Base-by-base conservation (phyloP, 495 filamentous ascomycete species). In the Stereocaulon alpinum region DNA sequence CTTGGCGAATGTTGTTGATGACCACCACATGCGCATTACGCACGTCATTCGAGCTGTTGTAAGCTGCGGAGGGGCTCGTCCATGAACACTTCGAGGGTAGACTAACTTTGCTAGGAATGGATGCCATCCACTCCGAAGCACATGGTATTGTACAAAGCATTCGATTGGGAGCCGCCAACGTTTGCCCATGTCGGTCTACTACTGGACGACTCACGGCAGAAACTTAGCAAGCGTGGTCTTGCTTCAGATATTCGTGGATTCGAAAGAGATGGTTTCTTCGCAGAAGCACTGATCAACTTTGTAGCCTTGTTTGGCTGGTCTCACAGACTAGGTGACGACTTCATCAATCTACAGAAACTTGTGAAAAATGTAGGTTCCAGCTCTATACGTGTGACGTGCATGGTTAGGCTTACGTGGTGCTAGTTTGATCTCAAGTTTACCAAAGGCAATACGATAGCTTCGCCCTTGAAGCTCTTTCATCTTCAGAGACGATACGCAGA, bases 1-100 rank as follows among this genome's bases (percentile, higher is more conserved):
- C 69, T 83, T 98, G 55, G 93, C 93, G 4, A 97, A 96, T 71
- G 91, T 98, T 27, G 85, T 98, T 22, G 93, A 98, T 69, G 93
- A 98, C 69, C 88, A 94, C 68, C 72, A 80, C 52, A 98, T 98
- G 93, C 70, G 86, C 54, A 94, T 98, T 67, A 97, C 90, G 4
- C 91, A 96, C 72, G 94, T 98, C 27, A 86, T 97, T 54, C 82
- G 93, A 43, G 93, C 89, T 52, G 81, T 84, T 9, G 89, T 88
- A 71, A 69, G 85, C 22, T n/a, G 10, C 32, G 15, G 41, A n/a
- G 11, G 32, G 11, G 27, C 52, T 17, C 32, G 6, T n/a, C 29
- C 44, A 30, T 17, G 6, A 53, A 15, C 9, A 43, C 41, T 41
- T 27, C 30, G 20, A 7, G 9, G 41, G 47, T 41, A 12, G n/a